Percentiles rank a stretch among this genome's conserved stretches.
Conservation (phyloP, 352 stramenopile species). For the Globisporangium paroecandrum region DNA sequence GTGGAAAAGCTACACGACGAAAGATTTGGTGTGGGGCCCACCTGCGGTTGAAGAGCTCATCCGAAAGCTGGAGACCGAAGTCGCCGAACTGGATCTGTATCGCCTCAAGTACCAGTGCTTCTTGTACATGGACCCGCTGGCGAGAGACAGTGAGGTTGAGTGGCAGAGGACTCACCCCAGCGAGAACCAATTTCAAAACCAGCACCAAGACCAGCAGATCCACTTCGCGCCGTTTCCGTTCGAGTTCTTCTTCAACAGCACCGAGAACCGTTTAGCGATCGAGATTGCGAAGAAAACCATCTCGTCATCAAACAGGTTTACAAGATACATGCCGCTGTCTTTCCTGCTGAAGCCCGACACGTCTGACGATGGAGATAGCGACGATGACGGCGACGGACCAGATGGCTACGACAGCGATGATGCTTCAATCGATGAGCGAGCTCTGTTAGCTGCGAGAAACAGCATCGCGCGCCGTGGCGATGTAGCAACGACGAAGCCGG, state of each 20-base stretch:
- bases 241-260: conserved; percentile 68
- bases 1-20: conserved; percentile 68
- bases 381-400: conserved; percentile 44
- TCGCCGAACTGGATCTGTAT: conserved; percentile 73
- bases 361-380: conserved; percentile 61
- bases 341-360: conserved; percentile 77
- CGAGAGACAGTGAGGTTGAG: conserved; percentile 48
- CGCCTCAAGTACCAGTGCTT: conserved; percentile 79
- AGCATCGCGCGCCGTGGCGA: conserved; percentile 21
- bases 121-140: conserved; percentile 75
- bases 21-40: conserved; percentile 79
- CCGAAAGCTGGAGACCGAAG: conserved; percentile 62
- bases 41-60: conserved; percentile 74
- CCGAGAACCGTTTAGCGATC: conserved; percentile 54
- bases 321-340: conserved; percentile 71
- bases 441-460: conserved; percentile 24
- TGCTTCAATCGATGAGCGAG: conserved; percentile 60
- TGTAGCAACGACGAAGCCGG: conserved; percentile 11
- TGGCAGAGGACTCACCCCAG: conserved; percentile 32
- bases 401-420: conserved; percentile 72
- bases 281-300: conserved; percentile 76
- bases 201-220: conserved; percentile 21
- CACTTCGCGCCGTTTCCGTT: conserved; percentile 64
- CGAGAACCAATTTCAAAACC: conserved; percentile 20
- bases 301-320: conserved; percentile 78